phyloP scores from a whole-genome alignment of 768 basidiomycete genomes.

The Lentinula boryana region DNA sequence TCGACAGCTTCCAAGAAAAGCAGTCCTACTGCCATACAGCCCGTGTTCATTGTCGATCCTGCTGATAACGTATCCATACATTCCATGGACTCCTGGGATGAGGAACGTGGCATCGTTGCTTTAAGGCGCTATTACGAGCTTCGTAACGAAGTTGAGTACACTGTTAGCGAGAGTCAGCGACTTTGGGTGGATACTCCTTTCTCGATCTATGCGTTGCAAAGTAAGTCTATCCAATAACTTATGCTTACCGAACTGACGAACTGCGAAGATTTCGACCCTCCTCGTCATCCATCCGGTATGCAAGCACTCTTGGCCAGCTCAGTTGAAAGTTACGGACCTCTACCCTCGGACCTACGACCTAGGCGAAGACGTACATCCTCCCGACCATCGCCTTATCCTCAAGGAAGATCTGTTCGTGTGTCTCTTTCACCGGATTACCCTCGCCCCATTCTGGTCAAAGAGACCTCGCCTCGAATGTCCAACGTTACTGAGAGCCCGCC shows the following conservation, averaged over 20 bases:
- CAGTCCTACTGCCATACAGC: slow-evolving; percentile 30
- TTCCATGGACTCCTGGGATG: slow-evolving; percentile 52
- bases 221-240: slow-evolving; percentile 34
- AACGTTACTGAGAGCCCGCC: slow-evolving; percentile 15
- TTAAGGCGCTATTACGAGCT: slow-evolving; percentile 66
- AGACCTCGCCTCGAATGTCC: slow-evolving; percentile 12
- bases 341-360: slow-evolving; percentile 66
- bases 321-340: slow-evolving; percentile 61
- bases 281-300: slow-evolving; percentile 59
- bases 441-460: slow-evolving; percentile 17
- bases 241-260: slow-evolving; percentile 6
- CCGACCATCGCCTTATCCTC: slow-evolving; percentile 69
- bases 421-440: slow-evolving; percentile 38
- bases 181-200: slow-evolving; percentile 69
- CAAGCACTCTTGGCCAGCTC: slow-evolving; percentile 70
- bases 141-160: slow-evolving; percentile 59
- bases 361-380: slow-evolving; percentile 64
- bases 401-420: slow-evolving; percentile 37
- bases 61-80: slow-evolving; percentile 45
- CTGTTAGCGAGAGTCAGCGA: slow-evolving; percentile 60
- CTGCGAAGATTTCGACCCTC: slow-evolving; percentile 62
- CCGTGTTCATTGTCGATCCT: slow-evolving; percentile 50
- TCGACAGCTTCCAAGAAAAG: slow-evolving; percentile 28
- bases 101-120: slow-evolving; percentile 60
- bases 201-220: slow-evolving; percentile 66